Base-by-base conservation (phyloP, 2,329 filamentous ascomycete genomes). In the Xylaria sp. region DNA sequence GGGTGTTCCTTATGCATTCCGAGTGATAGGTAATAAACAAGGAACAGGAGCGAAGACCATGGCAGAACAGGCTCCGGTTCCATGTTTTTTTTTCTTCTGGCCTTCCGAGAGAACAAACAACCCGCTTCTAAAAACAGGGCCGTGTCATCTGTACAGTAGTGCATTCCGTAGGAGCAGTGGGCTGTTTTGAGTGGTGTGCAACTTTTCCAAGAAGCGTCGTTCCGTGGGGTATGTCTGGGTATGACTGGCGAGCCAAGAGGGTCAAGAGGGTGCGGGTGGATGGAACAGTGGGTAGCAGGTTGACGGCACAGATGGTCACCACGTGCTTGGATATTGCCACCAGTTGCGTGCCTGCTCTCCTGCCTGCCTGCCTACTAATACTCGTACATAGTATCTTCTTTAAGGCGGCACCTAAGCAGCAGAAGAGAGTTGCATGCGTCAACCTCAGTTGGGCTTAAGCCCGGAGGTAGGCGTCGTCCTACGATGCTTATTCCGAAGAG, bases 91-190 rank as follows among this genome's bases (percentile, higher is more conserved):
- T 42, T 42, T 42, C 37, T 42, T 42, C 37, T 42, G 8, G 37
- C 37, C 23, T 30, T 30, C 23, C 23, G 23, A 30, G 23, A 30
- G 23, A 42, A 42, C 9, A 42, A 13, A 42, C 37, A 42, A 46
- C 34, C 16, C 51, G 53, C 54, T 61, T 42, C 60, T 57, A 60
- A 64, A 62, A 59, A 60, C 55, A 56, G 55, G 59, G 59, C 37
- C 1, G 46, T 13, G 30, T 10, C 8, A 42, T 42, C 37, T 42
- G 37, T 42, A 42, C 37, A 30, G 37, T 42, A 42, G 37, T 42
- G 9, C 11, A 13, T 13, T 42, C 37, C 11, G 37, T 42, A 42
- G 11, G 9, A 42, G 37, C 37, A 30, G 23, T 42, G 11, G 37
- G 9, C 5, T 42, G 37, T 42, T 10, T 13, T 3, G 8, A 10